Percentiles rank a stretch among this genome's conserved stretches.
These are phyloP conservation scores for Choanephora cucurbitarum DNA, from an alignment of 371 early-diverging fungal species.

Conservation along the genomic window DNA sequence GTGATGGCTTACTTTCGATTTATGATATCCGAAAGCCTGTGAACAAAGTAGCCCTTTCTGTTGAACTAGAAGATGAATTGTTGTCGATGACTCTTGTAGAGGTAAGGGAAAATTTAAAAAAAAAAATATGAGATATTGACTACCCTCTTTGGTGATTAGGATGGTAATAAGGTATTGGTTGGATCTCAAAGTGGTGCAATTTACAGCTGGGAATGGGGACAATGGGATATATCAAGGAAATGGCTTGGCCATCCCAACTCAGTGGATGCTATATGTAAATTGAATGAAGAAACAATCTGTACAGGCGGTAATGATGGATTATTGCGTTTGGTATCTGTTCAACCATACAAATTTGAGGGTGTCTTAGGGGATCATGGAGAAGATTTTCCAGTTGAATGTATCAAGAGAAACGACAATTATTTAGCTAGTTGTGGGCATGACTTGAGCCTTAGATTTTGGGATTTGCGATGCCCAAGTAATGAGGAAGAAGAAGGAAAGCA, in stretches of 20 bases:
- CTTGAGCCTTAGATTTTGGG: conserved; percentile 82
- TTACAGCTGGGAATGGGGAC: conserved; percentile 71
- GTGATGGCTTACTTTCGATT: conserved; percentile 89
- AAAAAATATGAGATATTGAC: too few relatives aligned
- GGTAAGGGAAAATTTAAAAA: background rate
- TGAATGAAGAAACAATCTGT: conserved; percentile 80
- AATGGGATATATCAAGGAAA: conserved; percentile 91
- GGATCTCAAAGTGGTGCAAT: conserved; percentile 90
- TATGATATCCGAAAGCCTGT: conserved; percentile 82
- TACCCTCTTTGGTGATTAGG: conserved; percentile 31
- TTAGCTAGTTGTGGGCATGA: conserved; percentile 87
- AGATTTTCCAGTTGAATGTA: conserved; percentile 81
- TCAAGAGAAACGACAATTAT: conserved; percentile 63
- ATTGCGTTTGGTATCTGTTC: conserved; percentile 50
- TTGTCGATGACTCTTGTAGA: conserved; percentile 73
- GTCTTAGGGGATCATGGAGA: conserved; percentile 82
- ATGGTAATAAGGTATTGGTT: conserved; percentile 78
- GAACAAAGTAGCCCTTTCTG: conserved; percentile 78
- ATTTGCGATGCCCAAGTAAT: conserved; percentile 55
- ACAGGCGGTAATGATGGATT: conserved; percentile 94
- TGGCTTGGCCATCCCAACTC: conserved; percentile 92
- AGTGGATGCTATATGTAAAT: conserved; percentile 78
- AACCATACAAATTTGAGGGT: conserved; percentile 61
- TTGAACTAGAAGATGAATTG: conserved; percentile 92
- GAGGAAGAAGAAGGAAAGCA: background rate